Evolutionary conservation across 2,329 filamentous ascomycete species (phyloP), one percentile per base, ranked within the genome.

Genomic region (Alternaria sp.): DNA sequence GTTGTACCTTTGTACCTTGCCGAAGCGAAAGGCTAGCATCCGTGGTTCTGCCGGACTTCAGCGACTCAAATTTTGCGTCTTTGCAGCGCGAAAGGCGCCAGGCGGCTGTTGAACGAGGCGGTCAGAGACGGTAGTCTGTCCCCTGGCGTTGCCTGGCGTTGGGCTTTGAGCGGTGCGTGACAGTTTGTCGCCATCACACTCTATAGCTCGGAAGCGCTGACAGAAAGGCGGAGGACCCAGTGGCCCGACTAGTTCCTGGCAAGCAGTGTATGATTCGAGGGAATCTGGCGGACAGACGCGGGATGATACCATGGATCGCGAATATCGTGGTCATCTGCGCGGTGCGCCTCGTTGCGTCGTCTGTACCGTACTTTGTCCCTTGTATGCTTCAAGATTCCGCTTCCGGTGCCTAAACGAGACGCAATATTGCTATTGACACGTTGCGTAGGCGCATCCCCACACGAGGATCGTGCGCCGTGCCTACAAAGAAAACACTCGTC

Each of bases 1-100:
- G 60, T 70, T 69, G 72, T 76, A 72, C 70, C 72, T 77, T 70
- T 76, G 77, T 79, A 79, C 77, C 77, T 79, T 79, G 69, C 77
- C 69, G 77, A 78, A 79, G 76, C 77, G 77, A 79, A 77, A 64
- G 66, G 61, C 74, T 74, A 76, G 67, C 70, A 73, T 67, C 70
- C 67, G 68, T 68, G 58, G 30, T 67, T 60, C 57, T 62, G 52
- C 66, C 67, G 68, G 66, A 45, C 54, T 54, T 66, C 43, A 54
- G 44, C 63, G 52, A 64, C 49, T 56, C 62, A 57, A 26, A 51
- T 40, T 58, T 58, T 62, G 62, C 64, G 54, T 49, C 30, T 32
- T 32, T 32, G 58, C 49, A 57, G 51, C 50, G 46, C 54, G 26
- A 56, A 49, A n/a, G 50, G 51, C 50, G 51, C 51, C 57, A 64